Evolutionary conservation across 257 asterid species (phyloP), one percentile per base, ranked within the genome.

Genomic region (Nicotiana knightiana): DNA sequence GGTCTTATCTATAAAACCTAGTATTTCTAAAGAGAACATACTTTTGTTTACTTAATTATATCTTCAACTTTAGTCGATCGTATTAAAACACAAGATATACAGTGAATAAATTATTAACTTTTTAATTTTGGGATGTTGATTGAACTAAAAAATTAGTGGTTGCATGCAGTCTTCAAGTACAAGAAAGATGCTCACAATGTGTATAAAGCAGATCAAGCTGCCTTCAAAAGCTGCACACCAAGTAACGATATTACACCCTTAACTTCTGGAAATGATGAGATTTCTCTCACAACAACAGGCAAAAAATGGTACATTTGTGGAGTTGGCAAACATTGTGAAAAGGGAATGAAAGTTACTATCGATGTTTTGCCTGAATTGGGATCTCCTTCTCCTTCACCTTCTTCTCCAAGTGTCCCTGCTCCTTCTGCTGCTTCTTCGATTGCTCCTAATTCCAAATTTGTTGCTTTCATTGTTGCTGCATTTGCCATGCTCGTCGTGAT

Each of bases 101-200:
- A 21, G 24, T 21, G 24, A 21, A 21, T 21, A 21, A 21, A 21
- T 21, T 21, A 21, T 21, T 21, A 7, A 43, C 33, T 24, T 1
- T 10, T 26, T 12, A 24, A 63, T 24, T 16, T 24, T 21, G 15
- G 13, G 1, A 6, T n/a, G 10, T 59, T 62, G 6, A 62, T 4
- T 63, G 4, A 79, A 37, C 51, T 3, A 33, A 4, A 8, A 48
- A 18, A 8, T 33, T 57, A 24, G 28, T 71, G 30, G 1, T 73
- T 82, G 85, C 81, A 90, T 82, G 85, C 81, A 90, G 91, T 80
- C 13, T 90, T 90, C 85, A 90, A 85, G 54, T 90, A 90, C 70
- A 57, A 71, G 2, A 12, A n/a, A 18, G 90, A 80, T 26, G 53
- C 58, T n/a, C 91, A 90, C 86, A 84, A 87, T 10, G 88, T 90